These are phyloP conservation scores for Russula sp. DNA, from an alignment of 768 basidiomycete species.

Conservation along the genomic window DNA sequence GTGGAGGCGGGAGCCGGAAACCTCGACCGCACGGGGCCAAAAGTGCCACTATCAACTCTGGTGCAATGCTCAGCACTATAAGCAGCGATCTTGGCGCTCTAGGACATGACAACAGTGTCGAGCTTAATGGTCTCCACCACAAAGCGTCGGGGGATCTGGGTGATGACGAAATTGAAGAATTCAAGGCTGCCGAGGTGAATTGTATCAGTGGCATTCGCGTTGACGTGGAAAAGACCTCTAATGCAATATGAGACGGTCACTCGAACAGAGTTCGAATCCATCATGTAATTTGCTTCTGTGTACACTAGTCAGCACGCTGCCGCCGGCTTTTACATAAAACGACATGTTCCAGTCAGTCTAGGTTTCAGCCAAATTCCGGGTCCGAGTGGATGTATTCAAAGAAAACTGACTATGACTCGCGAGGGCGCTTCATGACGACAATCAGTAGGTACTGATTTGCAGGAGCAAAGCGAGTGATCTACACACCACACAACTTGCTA, in stretches of 20 bases:
- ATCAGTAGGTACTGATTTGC: neutral
- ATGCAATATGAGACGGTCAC: constrained; percentile 41
- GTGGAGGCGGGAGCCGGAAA: constrained; percentile 13
- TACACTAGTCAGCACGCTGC: neutral
- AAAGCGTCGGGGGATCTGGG: constrained; percentile 38
- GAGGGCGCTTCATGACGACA: too few species aligned
- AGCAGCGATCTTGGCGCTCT: constrained; percentile 26
- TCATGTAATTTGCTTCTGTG: constrained; percentile 2
- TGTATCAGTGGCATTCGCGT: constrained; percentile 49
- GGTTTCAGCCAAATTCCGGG: neutral
- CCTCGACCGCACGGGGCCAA: constrained; percentile 21
- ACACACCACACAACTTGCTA: too few species aligned
- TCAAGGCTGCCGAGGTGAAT: constrained; percentile 29
- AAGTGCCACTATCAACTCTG: constrained; percentile 23
- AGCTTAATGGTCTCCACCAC: constrained; percentile 32
- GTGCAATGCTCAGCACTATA: constrained; percentile 27
- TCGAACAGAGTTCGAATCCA: neutral
- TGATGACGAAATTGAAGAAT: constrained; percentile 33
- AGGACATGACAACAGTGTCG: constrained; percentile 24
- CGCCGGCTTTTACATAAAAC: neutral
- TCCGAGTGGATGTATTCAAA: neutral
- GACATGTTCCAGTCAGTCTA: neutral
- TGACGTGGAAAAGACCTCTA: constrained; percentile 59
- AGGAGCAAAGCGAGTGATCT: neutral
- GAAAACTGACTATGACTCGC: too few species aligned